Evolutionary conservation across 2,329 filamentous ascomycete species (phyloP).

Genomic region (Sporothrix globosa): DNA sequence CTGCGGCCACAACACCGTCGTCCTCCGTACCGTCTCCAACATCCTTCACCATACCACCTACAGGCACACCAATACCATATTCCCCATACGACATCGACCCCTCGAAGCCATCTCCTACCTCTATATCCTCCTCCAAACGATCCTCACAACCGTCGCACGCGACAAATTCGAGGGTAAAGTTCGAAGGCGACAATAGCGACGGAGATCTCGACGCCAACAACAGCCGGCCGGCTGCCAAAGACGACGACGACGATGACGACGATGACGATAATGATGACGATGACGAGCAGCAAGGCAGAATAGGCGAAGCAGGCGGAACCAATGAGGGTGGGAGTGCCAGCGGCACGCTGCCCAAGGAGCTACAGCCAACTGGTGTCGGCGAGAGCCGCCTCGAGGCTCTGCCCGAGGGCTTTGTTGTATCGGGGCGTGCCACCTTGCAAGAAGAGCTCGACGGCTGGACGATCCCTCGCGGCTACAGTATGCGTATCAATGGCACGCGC

Average conservation of each 20-base stretch:
- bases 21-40: slow-evolving; percentile 4
- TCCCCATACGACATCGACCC: neutral
- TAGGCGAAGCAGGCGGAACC: neutral
- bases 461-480: slow-evolving; percentile 46
- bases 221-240: neutral
- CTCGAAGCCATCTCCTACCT: neutral
- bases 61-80: neutral
- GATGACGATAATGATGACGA: slow-evolving; percentile 16
- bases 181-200: slow-evolving; percentile 18
- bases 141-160: neutral
- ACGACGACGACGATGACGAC: neutral
- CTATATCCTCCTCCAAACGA: slow-evolving; percentile 10
- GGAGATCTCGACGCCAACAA: neutral
- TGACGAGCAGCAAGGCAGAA: neutral
- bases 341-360: neutral
- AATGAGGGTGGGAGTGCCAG: neutral
- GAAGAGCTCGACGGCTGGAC: slow-evolving; percentile 46
- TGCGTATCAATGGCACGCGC: slow-evolving; percentile 47
- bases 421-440: slow-evolving; percentile 44
- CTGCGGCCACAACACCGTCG: neutral
- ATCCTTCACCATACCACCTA: neutral
- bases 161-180: neutral
- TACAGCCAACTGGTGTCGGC: slow-evolving; percentile 29
- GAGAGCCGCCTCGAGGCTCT: slow-evolving; percentile 41
- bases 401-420: slow-evolving; percentile 44